Evolutionary conservation across 208 protist genomes (phyloP), one percentile per base, ranked within the genome.

Genomic region (Trypanosoma theileri): DNA sequence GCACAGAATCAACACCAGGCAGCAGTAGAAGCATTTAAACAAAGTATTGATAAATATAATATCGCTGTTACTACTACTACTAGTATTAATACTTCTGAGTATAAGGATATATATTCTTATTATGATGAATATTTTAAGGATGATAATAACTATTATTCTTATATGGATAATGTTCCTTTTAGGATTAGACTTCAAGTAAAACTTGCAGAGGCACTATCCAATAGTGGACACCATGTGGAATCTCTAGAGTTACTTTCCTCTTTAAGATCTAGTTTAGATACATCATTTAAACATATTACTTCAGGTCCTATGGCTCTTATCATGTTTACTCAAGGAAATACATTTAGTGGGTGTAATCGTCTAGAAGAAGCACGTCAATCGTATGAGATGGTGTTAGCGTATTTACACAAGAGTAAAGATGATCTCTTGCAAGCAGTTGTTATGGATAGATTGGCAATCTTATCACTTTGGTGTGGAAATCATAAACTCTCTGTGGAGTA

Each of bases 271-370:
- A 31, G 7, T 21, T 21, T 59, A 31, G 31, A 28, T 28, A n/a
- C 19, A n/a, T 42, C 26, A 31, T 14, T 31, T 3, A 16, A 13
- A 14, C 3, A 1, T 41, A 16, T 42, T 41, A 31, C 54, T 41
- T 41, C 54, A 21, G 10, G 6, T 41, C 4, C 54, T 41, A 42
- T 59, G 0, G 54, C 54, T 59, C 14, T 24, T 41, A 8, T 59
- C 16, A 59, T 59, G 54, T 35, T 31, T 22, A 40, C 58, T 19
- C 1, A 48, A 35, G 58, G 58, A 13, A 62, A 62, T 62, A 40
- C 28, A 14, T 24, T 59, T 16, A 41, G 19, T n/a, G 54, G 19
- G 17, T 59, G 12, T 41, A 7, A 41, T 31, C 19, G 26, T 14
- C 0, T 41, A 31, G 24, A 59, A n/a, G 54, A 59, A 59, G 19